phyloP scores from a whole-genome alignment of 495 filamentous ascomycete genomes.

The Mytilinidion resinicola region DNA sequence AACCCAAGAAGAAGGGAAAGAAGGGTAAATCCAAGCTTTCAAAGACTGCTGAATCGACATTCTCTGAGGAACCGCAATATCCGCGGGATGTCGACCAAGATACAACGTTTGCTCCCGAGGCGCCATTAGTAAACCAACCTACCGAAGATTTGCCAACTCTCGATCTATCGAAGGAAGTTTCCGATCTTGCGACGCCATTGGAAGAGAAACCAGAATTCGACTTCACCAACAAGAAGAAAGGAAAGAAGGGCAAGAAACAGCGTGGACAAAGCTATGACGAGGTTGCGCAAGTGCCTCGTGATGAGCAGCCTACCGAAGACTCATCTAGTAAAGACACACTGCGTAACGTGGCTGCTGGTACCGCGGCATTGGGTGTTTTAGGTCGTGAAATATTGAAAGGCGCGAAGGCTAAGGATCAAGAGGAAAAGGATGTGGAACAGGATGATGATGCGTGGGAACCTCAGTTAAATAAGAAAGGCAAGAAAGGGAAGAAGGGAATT shows the following conservation, averaged over 20 bases:
- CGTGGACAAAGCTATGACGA: not conserved
- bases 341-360: not conserved
- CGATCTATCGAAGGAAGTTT: too few species aligned
- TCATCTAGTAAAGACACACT: not conserved
- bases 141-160: too few species aligned
- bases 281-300: too few species aligned
- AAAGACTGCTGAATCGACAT: constrained; percentile 1
- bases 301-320: not conserved
- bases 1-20: constrained; percentile 31
- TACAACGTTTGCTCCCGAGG: not conserved
- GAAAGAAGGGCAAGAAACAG: constrained; percentile 1
- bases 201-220: not conserved
- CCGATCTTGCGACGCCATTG: not conserved
- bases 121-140: not conserved
- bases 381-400: not conserved
- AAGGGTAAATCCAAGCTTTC: constrained; percentile 17
- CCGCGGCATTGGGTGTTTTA: not conserved
- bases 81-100: constrained; percentile 2
- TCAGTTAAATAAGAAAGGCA: constrained; percentile 26
- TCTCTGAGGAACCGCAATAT: too few species aligned
- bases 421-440: not conserved
- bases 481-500: constrained; percentile 22
- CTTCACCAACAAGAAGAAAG: constrained; percentile 32
- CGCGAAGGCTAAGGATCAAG: not conserved
- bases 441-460: constrained; percentile 8